These are phyloP conservation scores for Lodderomyces orthopsilosis DNA, from an alignment of 1,139 yeast species.

Conservation along the genomic window DNA sequence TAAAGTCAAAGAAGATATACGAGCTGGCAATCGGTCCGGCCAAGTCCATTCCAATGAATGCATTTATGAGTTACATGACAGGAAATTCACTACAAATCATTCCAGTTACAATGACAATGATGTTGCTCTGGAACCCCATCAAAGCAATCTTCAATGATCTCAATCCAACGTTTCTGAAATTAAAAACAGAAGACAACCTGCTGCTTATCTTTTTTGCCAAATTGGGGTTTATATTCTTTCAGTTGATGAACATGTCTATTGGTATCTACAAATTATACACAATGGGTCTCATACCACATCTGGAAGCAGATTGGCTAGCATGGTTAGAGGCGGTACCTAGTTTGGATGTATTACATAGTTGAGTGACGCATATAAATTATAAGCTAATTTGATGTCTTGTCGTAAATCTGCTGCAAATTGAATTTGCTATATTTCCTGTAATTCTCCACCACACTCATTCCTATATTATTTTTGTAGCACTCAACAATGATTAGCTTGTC, in stretches of 20 bases:
- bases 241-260: constrained; percentile 61
- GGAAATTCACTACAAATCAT: constrained; percentile 89
- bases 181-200: constrained; percentile 33
- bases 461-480: constrained; percentile 80
- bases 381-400: constrained; percentile 23
- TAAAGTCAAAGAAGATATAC: constrained; percentile 74
- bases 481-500: constrained; percentile 81
- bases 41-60: constrained; percentile 83
- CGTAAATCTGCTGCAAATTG: constrained; percentile 64
- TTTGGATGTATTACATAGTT: background rate
- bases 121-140: constrained; percentile 76
- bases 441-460: constrained; percentile 73
- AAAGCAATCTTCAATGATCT: constrained; percentile 65
- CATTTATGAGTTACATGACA: constrained; percentile 89
- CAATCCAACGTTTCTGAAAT: constrained; percentile 40
- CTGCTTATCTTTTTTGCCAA: constrained; percentile 42
- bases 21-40: constrained; percentile 82
- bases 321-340: constrained; percentile 53
- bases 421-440: constrained; percentile 55
- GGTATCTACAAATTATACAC: constrained; percentile 83
- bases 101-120: constrained; percentile 86
- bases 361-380: background rate
- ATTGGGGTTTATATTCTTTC: constrained; percentile 50
- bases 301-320: constrained; percentile 85
- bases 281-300: constrained; percentile 91